Evolutionary conservation across 345 rosid genomes (phyloP), one percentile per base, ranked within the genome.

Genomic region (Populus simonii): DNA sequence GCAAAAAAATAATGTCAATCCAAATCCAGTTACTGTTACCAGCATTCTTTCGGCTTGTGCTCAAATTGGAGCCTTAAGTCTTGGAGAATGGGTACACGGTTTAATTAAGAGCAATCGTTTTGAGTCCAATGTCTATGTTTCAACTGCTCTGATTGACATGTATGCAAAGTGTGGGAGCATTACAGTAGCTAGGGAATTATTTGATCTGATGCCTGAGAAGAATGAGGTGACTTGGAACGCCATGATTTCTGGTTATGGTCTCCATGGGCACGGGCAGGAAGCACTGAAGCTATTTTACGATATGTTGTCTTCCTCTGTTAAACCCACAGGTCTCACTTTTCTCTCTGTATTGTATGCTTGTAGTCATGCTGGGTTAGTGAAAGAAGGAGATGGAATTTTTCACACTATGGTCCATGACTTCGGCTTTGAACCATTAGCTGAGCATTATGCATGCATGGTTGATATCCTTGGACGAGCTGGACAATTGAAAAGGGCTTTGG

Each of bases 401-500:
- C 80, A 77, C 59, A 82, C 89, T 73, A 93, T 93, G 98, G 80
- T 88, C 25, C 86, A 88, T 75, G 81, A 49, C 72, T 83, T 83
- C 43, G 80, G 91, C 66, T 81, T 90, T 66, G 83, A 90, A 85
- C 96, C 98, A 47, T 78, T 85, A 65, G 74, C 85, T 8, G 90
- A 88, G 86, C 97, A 93, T 84, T 88, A 90, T 75, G 94, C 98
- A 17, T 92, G 93, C 83, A 74, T 90, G 92, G 92, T 93, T 47
- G 98, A 92, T 84, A 85, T 92, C 80, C 87, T 90, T 68, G 96
- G 96, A 68, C 87, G 96, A 81, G 91, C 94, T 74, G 98, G 98
- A 80, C 75, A 85, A 65, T 85, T 93, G 81, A 82, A 90, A 78
- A 80, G 76, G 82, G 98, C 97, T 73, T 77, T 89, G 79, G 81